Conservation (phyloP, 805 yeast genomes). For the Wickerhamomyces kurtzmanii region DNA sequence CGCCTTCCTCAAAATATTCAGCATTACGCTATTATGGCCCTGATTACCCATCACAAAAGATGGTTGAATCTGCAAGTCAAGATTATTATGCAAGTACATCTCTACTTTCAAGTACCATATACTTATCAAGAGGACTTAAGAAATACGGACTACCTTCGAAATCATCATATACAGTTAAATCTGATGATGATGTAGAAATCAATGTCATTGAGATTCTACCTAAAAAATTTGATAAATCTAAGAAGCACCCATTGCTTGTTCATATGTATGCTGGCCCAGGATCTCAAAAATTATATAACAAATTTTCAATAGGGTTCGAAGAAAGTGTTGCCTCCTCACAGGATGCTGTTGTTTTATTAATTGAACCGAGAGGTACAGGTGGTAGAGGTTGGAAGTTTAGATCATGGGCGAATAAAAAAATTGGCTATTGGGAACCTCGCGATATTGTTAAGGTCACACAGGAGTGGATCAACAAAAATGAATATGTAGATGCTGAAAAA, state of each 20-base stretch:
- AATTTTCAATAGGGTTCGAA: conserved; percentile 56
- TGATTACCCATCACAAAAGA: conserved; percentile 60
- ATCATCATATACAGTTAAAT: conserved; percentile 34
- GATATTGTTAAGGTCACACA: conserved; percentile 83
- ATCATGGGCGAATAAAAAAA: conserved; percentile 64
- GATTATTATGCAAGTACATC: not conserved
- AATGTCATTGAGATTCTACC: conserved; percentile 77
- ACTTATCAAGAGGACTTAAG: conserved; percentile 3
- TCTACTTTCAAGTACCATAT: conserved; percentile 5
- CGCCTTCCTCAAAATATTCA: conserved; percentile 62
- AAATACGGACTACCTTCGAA: conserved; percentile 47
- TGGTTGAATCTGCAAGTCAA: conserved; percentile 36
- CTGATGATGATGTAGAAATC: conserved; percentile 29
- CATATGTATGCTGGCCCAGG: conserved; percentile 98
- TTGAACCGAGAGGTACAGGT: conserved; percentile 97
- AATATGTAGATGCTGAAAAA: conserved; percentile 53
- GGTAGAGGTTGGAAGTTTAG: conserved; percentile 74
- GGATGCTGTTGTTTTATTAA: conserved; percentile 80
- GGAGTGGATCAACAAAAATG: conserved; percentile 33
- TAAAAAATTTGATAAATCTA: conserved; percentile 47
- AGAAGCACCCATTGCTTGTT: conserved; percentile 70
- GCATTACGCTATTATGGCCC: conserved; percentile 69
- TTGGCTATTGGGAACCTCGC: conserved; percentile 75
- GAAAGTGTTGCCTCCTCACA: conserved; percentile 66
- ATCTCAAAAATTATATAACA: conserved; percentile 66